A percentile compares a stretch with the other conserved stretches of the same genome.
These are phyloP conservation scores for Urostyla sp. DNA, from an alignment of 73 alveolate species.

Conservation along the genomic window DNA sequence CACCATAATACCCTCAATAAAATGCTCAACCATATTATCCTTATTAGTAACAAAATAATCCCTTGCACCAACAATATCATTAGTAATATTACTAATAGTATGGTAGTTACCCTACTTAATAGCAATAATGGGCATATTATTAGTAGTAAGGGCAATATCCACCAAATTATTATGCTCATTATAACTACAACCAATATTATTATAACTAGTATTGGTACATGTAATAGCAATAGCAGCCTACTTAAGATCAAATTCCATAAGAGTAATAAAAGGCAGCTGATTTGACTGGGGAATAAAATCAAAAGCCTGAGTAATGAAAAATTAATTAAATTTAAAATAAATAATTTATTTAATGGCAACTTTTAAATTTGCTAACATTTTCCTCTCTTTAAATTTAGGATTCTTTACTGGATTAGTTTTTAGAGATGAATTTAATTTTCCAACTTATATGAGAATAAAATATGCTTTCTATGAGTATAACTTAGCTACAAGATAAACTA, in stretches of 20 bases:
- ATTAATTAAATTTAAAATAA: too few relatives aligned
- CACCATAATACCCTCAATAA: constrained; percentile 27
- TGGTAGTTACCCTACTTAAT: background rate
- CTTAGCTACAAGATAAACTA: constrained; percentile 27
- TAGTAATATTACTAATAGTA: constrained; percentile 13
- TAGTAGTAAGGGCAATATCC: constrained; percentile 24
- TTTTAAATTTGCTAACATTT: too few relatives aligned
- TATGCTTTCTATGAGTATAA: constrained; percentile 41
- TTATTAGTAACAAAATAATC: background rate
- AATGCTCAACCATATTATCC: background rate
- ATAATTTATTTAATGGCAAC: too few relatives aligned
- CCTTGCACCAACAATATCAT: constrained; percentile 15
- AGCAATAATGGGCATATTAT: background rate
- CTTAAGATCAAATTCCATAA: too few relatives aligned
- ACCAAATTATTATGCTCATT: constrained; percentile 38
- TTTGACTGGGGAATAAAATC: too few relatives aligned
- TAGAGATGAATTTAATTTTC: constrained; percentile 48
- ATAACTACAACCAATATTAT: constrained; percentile 36
- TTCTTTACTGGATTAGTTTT: constrained; percentile 33
- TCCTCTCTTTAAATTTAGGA: constrained; percentile 19
- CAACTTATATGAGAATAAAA: constrained; percentile 48
- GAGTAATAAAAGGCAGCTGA: too few relatives aligned
- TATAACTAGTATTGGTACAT: background rate
- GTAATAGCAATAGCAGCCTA: too few relatives aligned
- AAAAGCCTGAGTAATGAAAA: too few relatives aligned